Percentiles rank a stretch among this genome's conserved stretches.
phyloP scores from a whole-genome alignment of 2,329 filamentous ascomycete species.

The Malbranchea zuffiana region DNA sequence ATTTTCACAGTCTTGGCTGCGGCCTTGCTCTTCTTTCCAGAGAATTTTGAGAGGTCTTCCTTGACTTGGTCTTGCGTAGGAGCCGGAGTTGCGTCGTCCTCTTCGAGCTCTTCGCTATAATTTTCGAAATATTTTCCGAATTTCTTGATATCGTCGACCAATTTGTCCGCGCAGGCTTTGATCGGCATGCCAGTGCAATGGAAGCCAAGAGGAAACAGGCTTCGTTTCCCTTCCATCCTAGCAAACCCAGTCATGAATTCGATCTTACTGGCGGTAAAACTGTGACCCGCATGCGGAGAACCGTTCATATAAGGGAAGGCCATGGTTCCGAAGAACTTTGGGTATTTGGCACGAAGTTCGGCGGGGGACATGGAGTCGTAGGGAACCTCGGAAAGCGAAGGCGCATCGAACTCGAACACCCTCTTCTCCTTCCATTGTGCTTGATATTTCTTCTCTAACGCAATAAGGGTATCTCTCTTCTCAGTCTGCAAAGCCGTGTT shows the following conservation, averaged over 20 bases:
- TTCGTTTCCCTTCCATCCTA: constrained; percentile 79
- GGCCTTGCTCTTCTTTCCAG: constrained; percentile 84
- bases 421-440: constrained; percentile 64
- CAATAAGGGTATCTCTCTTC: constrained; percentile 72
- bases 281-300: constrained; percentile 79
- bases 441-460: constrained; percentile 87
- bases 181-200: constrained; percentile 98
- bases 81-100: constrained; percentile 45
- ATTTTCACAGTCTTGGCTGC: constrained; percentile 80
- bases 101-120: constrained; percentile 54
- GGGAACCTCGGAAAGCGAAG: constrained; percentile 64
- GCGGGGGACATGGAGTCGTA: constrained; percentile 60
- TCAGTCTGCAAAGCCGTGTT: constrained; percentile 50
- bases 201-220: constrained; percentile 84
- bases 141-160: constrained; percentile 74
- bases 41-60: constrained; percentile 83
- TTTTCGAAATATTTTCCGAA: constrained; percentile 80
- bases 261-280: constrained; percentile 82
- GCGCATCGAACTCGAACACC: constrained; percentile 79
- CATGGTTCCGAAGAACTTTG: constrained; percentile 83
- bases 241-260: constrained; percentile 83
- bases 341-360: constrained; percentile 66
- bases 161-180: constrained; percentile 93
- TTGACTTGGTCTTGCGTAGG: constrained; percentile 55
- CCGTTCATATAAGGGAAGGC: constrained; percentile 79